These are phyloP conservation scores for Isoetes engelmannii DNA, from an alignment of 83 land plant genomes.

Conservation along the genomic window DNA sequence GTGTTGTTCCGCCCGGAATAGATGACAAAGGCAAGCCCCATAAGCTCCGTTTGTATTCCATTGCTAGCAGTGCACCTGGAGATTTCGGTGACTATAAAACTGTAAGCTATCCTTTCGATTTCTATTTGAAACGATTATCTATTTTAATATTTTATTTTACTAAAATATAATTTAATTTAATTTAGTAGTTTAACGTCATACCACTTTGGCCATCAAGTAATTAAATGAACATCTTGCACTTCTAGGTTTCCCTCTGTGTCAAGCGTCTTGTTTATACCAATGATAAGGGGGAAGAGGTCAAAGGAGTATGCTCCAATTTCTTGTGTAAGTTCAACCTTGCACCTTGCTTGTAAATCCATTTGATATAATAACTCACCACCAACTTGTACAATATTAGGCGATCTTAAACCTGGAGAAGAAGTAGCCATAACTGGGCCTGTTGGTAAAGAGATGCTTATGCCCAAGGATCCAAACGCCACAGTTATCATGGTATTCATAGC, in stretches of 20 bases:
- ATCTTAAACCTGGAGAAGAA: constrained; percentile 86
- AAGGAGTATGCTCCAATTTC: constrained; percentile 97
- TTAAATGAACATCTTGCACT: background rate
- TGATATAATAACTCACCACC: background rate
- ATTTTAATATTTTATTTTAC: background rate
- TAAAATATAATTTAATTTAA: background rate
- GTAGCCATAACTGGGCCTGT: constrained; percentile 90
- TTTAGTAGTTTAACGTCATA: background rate
- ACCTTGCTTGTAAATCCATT: background rate
- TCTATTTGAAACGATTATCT: background rate
- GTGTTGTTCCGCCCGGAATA: constrained; percentile 76
- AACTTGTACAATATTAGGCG: constrained; percentile 53
- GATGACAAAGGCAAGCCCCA: constrained; percentile 96
- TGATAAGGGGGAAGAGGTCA: constrained; percentile 83
- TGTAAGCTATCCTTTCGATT: constrained; percentile 35
- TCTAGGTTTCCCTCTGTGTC: constrained; percentile 87
- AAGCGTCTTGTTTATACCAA: constrained; percentile 86
- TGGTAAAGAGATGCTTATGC: constrained; percentile 99
- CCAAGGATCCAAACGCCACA: constrained; percentile 85
- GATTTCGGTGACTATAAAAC: constrained; percentile 97
- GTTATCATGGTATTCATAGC: constrained; percentile 63
- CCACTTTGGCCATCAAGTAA: background rate
- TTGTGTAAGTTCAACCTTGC: constrained; percentile 54
- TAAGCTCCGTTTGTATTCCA: constrained; percentile 88
- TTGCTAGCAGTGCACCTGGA: constrained; percentile 95